A percentile compares a stretch with the other conserved stretches of the same genome.
These are phyloP conservation scores for Erigeron canadensis DNA, from an alignment of 129 eudicot genomes.

Conservation along the genomic window DNA sequence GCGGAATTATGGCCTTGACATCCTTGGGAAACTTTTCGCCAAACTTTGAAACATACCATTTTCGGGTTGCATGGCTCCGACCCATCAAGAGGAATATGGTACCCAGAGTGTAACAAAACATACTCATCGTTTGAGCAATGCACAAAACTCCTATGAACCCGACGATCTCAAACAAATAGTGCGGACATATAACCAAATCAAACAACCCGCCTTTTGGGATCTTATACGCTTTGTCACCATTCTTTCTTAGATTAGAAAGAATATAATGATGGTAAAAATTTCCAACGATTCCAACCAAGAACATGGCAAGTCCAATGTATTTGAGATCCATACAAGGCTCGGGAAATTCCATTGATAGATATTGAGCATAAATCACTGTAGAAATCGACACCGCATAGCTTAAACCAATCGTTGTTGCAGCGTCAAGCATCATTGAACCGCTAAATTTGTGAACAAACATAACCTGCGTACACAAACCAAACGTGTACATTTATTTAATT, in stretches of 20 bases:
- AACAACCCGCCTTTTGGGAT: conserved; percentile 8
- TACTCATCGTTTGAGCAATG: background rate
- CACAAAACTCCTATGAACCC: background rate
- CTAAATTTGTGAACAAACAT: conserved; percentile 7
- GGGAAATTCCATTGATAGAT: background rate
- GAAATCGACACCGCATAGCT: background rate
- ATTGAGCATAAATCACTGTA: background rate
- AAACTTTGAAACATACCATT: conserved; percentile 58
- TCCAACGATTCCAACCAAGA: background rate
- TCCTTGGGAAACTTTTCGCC: conserved; percentile 45
- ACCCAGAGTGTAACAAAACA: conserved; percentile 30
- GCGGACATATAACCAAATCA: background rate
- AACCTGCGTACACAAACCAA: background rate
- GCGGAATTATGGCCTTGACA: conserved; percentile 56
- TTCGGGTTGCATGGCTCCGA: conserved; percentile 52
- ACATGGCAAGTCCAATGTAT: background rate
- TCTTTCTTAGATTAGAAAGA: conserved; percentile 3
- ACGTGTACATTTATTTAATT: no score
- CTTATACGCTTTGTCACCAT: conserved; percentile 8
- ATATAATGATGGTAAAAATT: conserved; percentile 8
- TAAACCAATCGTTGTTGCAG: background rate
- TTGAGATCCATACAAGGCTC: conserved; percentile 1
- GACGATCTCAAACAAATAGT: conserved; percentile 3
- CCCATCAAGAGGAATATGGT: conserved; percentile 41
- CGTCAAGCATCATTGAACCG: background rate